Conservation (phyloP, 768 basidiomycete species). For the Phlebiopsis flavidoalba region DNA sequence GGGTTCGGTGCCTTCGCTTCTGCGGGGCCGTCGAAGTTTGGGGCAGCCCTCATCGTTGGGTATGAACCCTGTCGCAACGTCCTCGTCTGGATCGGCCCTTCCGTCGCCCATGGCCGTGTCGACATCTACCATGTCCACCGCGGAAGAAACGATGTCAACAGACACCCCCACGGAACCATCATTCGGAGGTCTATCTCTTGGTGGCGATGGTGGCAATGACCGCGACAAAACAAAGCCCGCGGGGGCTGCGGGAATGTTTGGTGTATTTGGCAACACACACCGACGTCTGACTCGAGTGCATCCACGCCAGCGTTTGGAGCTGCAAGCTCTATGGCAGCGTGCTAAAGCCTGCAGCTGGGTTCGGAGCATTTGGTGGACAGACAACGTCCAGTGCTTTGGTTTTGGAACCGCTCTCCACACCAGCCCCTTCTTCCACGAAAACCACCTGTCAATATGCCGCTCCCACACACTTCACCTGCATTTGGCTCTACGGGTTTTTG, state of each 20-base stretch:
- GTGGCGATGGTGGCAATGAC: background rate
- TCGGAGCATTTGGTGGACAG: constrained; percentile 25
- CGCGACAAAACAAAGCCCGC: constrained; percentile 12
- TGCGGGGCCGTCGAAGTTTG: constrained; percentile 18
- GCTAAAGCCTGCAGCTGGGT: constrained; percentile 22
- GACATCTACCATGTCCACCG: background rate
- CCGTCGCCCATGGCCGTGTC: constrained; percentile 12
- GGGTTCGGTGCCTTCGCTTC: constrained; percentile 23
- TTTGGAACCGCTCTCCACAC: background rate
- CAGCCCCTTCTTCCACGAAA: background rate
- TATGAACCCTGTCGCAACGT: constrained; percentile 2
- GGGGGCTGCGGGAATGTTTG: constrained; percentile 21
- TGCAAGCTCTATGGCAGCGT: constrained; percentile 11
- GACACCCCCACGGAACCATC: constrained; percentile 16
- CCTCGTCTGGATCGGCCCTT: constrained; percentile 5
- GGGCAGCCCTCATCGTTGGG: constrained; percentile 16
- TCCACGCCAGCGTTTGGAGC: constrained; percentile 10
- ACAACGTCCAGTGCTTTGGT: constrained; percentile 12
- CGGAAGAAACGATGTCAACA: constrained; percentile 18
- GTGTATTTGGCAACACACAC: constrained; percentile 9
- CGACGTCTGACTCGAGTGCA: constrained; percentile 5
- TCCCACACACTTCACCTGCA: background rate
- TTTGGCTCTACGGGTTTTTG: constrained; percentile 8
- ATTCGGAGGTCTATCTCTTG: constrained; percentile 25
- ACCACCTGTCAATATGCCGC: background rate